Evolutionary conservation across 768 basidiomycete genomes (phyloP).

Genomic region (Candolleomyces efflorescens): DNA sequence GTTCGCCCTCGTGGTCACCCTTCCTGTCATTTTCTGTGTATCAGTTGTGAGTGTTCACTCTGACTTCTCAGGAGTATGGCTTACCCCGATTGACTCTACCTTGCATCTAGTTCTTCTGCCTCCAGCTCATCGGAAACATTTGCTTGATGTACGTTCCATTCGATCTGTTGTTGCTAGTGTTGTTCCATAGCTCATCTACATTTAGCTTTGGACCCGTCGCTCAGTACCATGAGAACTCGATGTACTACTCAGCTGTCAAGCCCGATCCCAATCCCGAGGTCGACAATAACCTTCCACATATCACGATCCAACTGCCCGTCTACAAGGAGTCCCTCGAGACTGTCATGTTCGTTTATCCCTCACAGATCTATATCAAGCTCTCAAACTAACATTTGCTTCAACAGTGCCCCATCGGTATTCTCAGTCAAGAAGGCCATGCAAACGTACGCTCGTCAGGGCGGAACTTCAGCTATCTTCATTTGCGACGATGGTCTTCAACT

Average conservation of each 20-base stretch:
- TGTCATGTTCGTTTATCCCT: conserved; percentile 53
- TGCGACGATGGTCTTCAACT: conserved; percentile 84
- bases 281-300: conserved; percentile 67
- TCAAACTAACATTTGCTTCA: background rate
- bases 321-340: conserved; percentile 79
- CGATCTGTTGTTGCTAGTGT: background rate
- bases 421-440: conserved; percentile 83
- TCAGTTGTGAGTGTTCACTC: conserved; percentile 50
- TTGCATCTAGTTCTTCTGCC: conserved; percentile 63
- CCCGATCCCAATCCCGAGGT: conserved; percentile 65
- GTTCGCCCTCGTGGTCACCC: conserved; percentile 60
- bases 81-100: background rate
- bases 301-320: conserved; percentile 81
- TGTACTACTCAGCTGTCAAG: conserved; percentile 71
- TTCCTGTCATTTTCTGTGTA: conserved; percentile 73
- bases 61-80: conserved; percentile 1
- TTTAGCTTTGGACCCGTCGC: conserved; percentile 69
- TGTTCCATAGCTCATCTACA: conserved; percentile 18
- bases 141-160: conserved; percentile 42
- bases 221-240: conserved; percentile 81
- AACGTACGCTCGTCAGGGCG: conserved; percentile 82
- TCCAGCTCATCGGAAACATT: conserved; percentile 65
- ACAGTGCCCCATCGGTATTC: conserved; percentile 68
- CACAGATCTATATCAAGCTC: background rate
- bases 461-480: conserved; percentile 73